These are phyloP conservation scores for Bidens hawaiensis DNA, from an alignment of 140 eudicot genomes.

Conservation along the genomic window DNA sequence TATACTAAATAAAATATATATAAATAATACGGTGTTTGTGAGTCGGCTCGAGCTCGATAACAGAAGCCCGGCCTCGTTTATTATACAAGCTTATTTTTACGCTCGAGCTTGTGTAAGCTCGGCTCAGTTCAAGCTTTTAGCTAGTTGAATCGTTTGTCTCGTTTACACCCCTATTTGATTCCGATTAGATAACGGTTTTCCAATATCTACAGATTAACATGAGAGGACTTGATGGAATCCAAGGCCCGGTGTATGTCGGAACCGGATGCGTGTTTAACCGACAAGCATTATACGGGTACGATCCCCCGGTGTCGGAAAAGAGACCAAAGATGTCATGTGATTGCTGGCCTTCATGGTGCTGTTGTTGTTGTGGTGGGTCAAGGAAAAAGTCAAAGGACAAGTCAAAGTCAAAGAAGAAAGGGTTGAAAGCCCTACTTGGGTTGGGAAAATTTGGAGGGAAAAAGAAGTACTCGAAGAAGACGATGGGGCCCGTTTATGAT, in stretches of 20 bases:
- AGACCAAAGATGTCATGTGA: slow-evolving; percentile 87
- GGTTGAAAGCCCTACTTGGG: slow-evolving; percentile 63
- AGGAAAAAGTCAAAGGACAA: slow-evolving; percentile 50
- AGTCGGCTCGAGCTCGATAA: too few species aligned
- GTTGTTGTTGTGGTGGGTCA: slow-evolving; percentile 82
- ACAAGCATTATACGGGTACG: slow-evolving; percentile 80
- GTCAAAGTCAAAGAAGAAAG: slow-evolving; percentile 70
- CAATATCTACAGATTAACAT: slow-evolving; percentile 54
- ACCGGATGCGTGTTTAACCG: slow-evolving; percentile 93
- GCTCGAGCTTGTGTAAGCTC: too few species aligned
- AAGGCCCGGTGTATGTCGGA: slow-evolving; percentile 98
- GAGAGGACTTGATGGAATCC: slow-evolving; percentile 96
- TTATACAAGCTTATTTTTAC: too few species aligned
- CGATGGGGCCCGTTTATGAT: slow-evolving; percentile 63
- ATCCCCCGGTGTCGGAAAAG: slow-evolving; percentile 84
- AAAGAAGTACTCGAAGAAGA: slow-evolving; percentile 78
- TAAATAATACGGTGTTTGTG: too few species aligned
- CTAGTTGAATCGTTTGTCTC: too few species aligned
- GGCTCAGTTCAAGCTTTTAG: too few species aligned
- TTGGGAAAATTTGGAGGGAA: slow-evolving; percentile 47
- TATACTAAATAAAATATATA: too few species aligned
- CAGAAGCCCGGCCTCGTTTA: too few species aligned
- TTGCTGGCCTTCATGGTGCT: slow-evolving; percentile 95
- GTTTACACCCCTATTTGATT: too few species aligned
- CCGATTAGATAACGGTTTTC: not conserved